Base-by-base conservation (phyloP, 768 basidiomycete species). In the Asterophora lycoperdoides region DNA sequence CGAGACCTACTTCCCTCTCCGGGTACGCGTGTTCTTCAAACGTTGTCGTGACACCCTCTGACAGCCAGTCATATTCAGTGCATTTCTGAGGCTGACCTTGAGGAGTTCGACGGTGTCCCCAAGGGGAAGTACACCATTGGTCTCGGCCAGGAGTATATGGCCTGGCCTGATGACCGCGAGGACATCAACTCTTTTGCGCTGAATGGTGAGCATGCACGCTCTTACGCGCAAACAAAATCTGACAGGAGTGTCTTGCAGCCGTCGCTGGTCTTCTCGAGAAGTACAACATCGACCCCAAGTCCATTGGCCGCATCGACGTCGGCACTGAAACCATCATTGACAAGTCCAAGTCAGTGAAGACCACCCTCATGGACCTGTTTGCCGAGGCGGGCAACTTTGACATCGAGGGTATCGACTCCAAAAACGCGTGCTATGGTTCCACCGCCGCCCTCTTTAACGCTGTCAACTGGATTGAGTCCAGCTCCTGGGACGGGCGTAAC, bases 261-360 rank as follows among this genome's bases (percentile, higher is more conserved):
- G 94, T 96, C 60, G 78, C 82, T 53, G 87, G 86, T 56, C 84
- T 99, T 33, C 78, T 99, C 53, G 80, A 89, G 63, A 96, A 95
- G 70, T 96, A 84, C 79, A 85, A 92, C 75, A 81, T 99, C 63
- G 94, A 97, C 75, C 93, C 96, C 59, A 86, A 80, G 63, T 92
- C 92, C 44, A 93, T 99, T 66, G 96, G 96, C 49, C 93, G 96
- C 56, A 84, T 99, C 51, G 96, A 99, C 56, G 93, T 98, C 49
- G 96, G 96, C 40, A 99, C 96, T 19, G 96, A 99, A 68, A 97
- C 96, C 34, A 91, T 98, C 71, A 96, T 99, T 60, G 96, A 99
- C 82, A 98, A 98, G 75, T 94, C 93, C 36, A 99, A 99, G 71
- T 90, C 95, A 6, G 92, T 93, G 68, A 99, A 99, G 74, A 97